Conservation (phyloP, 2,329 filamentous ascomycete species). For the Nemania diffusa region DNA sequence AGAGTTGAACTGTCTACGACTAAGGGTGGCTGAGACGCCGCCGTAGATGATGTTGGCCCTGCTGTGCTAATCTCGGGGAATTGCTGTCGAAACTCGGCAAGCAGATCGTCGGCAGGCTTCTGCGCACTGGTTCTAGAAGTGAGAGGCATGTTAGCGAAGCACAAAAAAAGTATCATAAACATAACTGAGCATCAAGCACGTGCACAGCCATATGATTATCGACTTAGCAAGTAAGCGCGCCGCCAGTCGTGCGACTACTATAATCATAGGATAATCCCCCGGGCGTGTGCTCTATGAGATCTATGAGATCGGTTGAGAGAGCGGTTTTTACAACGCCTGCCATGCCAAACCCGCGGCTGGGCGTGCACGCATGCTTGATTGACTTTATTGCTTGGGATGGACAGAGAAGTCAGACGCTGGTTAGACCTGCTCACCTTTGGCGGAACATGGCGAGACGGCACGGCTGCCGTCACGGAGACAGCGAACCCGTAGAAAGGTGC, state of each 20-base stretch:
- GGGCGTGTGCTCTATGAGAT: not conserved
- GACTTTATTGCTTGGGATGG: conserved; percentile 4
- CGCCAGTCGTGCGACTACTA: conserved; percentile 7
- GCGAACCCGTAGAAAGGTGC: conserved; percentile 38
- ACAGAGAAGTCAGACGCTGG: conserved; percentile 6
- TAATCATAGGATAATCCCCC: conserved; percentile 22
- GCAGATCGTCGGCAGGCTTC: conserved; percentile 86
- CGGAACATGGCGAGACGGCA: conserved; percentile 43
- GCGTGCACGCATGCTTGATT: not conserved
- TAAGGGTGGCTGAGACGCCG: conserved; percentile 52
- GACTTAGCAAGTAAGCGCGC: not conserved
- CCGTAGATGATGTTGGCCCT: conserved; percentile 56
- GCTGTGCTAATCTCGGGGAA: conserved; percentile 78
- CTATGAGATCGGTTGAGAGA: not conserved
- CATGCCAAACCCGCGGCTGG: not conserved
- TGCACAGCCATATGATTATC: conserved; percentile 12
- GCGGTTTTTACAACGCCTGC: not conserved
- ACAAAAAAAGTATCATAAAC: not conserved
- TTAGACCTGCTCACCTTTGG: conserved; percentile 45
- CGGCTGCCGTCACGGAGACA: conserved; percentile 47
- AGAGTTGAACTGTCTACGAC: conserved; percentile 47
- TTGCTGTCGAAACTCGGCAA: conserved; percentile 83
- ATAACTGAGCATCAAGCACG: not conserved
- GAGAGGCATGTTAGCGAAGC: conserved; percentile 33
- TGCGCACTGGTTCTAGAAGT: conserved; percentile 75